Evolutionary conservation across 345 rosid genomes (phyloP), one percentile per base, ranked within the genome.

Genomic region (Fremontodendron californicum): DNA sequence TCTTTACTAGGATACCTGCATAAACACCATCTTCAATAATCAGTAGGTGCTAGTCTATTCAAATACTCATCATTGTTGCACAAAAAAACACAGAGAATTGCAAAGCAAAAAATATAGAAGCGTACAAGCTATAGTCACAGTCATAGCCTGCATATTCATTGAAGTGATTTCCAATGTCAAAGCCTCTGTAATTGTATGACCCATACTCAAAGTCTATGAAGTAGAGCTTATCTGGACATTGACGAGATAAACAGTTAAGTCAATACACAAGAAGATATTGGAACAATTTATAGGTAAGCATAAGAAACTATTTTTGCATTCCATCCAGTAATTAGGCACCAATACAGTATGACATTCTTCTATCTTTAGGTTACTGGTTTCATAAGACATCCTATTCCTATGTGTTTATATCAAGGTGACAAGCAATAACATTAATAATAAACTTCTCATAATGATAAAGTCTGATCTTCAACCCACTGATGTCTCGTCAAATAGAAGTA

Each of bases 121-220:
- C 93, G 33, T 92, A 96, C 98, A 87, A 77, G 85, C 82, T 88
- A 86, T 92, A 96, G 83, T 96, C 96, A 75, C 99, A 96, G 77
- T 96, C 97, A 79, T 92, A 91, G 86, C 96, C 98, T 48, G 92
- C 98, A 78, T 90, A 96, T 86, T 93, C 99, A 63, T 85, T 90
- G 92, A 96, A 93, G 90, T 93, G 98, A 82, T 93, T 93, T 75
- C 98, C 99, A 18, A 96, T 91, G 86, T 96, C 99, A 61, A 31
- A 96, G 78, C 98, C 98, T 89, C 98, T 89, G 82, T 90, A 92
- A 82, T 84, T 96, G 90, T 96, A 93, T 42, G 99, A 93, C 12
- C 97, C 96, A 35, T 96, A 93, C 86, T 96, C 99, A 72, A 96
- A 96, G 85, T 96, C 99, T 71, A 96, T 96, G 78, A 96, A 42